Evolutionary conservation across 148 eudicot species (phyloP).

Genomic region (Beta vulgaris): DNA sequence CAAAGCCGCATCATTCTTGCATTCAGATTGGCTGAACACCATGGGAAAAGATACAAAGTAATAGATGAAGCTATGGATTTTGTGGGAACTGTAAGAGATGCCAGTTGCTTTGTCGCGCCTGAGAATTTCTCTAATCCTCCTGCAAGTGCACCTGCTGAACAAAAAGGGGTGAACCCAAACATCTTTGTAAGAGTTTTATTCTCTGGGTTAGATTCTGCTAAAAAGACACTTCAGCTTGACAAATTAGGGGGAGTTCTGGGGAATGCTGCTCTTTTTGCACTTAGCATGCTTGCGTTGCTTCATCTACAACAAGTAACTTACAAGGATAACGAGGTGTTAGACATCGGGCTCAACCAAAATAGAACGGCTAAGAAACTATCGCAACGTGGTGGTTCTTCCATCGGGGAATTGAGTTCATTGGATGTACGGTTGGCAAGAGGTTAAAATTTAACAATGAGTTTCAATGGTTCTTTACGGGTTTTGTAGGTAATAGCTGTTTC

Average conservation of each 20-base stretch:
- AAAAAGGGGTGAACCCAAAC: conserved; percentile 41
- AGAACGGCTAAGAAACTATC: conserved; percentile 33
- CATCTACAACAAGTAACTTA: conserved; percentile 59
- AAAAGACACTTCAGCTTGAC: conserved; percentile 55
- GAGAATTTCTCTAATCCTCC: conserved; percentile 42
- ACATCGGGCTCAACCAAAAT: conserved; percentile 35
- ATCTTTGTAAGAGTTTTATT: conserved; percentile 44
- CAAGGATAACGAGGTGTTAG: conserved; percentile 32
- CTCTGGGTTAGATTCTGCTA: conserved; percentile 44
- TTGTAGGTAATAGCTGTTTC: conserved; percentile 14
- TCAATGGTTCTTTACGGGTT: conserved; percentile 2
- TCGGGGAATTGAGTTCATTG: conserved; percentile 31
- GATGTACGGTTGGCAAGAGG: conserved; percentile 91
- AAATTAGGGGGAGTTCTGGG: conserved; percentile 67
- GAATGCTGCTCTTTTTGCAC: conserved; percentile 78
- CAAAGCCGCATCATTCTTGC: conserved; percentile 87
- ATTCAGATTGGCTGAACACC: conserved; percentile 80
- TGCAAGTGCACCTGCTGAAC: conserved; percentile 36
- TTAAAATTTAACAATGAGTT: conserved; percentile 40
- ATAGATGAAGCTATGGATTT: conserved; percentile 89
- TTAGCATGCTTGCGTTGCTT: conserved; percentile 81
- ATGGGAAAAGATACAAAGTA: conserved; percentile 76
- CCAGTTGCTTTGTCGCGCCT: conserved; percentile 45
- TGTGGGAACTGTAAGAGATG: conserved; percentile 67
- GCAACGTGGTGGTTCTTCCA: conserved; percentile 29